Evolutionary conservation across 2,329 filamentous ascomycete genomes (phyloP), one percentile per base, ranked within the genome.

Genomic region (Leptographium procerum): DNA sequence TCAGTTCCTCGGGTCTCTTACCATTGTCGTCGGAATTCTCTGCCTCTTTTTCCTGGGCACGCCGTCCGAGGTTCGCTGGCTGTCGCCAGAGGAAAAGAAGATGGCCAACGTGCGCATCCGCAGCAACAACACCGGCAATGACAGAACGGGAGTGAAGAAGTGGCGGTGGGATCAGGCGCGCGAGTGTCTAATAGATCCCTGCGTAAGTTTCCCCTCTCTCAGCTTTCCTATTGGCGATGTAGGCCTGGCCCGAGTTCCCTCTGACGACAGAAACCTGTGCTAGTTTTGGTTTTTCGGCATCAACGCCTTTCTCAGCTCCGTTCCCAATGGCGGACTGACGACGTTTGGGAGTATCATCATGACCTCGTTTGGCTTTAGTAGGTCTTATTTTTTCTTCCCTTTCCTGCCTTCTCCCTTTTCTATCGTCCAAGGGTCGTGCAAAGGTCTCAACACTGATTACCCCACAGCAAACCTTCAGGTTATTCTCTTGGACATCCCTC

Each of bases 141-240:
- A 73, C 57, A 65, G 67, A 10, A 72, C 71, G 0, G 70, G 69
- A 1, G 64, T 70, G 29, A 73, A 69, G 62, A 67, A 61, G 9
- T 72, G 70, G 70, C 68, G 68, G 59, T 73, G 70, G 70, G 67
- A 69, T 56, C 71, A 72, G 36, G 71, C 64, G 22, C 59, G 64
- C 3, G 71, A 73, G 59, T 72, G 70, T 57, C 55, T 72, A 1
- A 11, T 63, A 7, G 71, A 72, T 48, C 71, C 70, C 7, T 48
- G 48, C 29, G 58, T 57, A 48, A 48, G 43, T 31, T n/a, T n/a
- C n/a, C 6, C n/a, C 29, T 24, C 16, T 19, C 13, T 3, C 7
- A 29, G 24, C 13, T n/a, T 43, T 8, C 40, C 8, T n/a, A 19
- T n/a, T 8, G 6, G 13, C 13, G 36, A 40, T 19, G 36, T 16